A percentile compares a stretch with the other conserved stretches of the same genome.
Conservation (phyloP, 176 grass and related monocot genomes). For the Oryza brachyantha region DNA sequence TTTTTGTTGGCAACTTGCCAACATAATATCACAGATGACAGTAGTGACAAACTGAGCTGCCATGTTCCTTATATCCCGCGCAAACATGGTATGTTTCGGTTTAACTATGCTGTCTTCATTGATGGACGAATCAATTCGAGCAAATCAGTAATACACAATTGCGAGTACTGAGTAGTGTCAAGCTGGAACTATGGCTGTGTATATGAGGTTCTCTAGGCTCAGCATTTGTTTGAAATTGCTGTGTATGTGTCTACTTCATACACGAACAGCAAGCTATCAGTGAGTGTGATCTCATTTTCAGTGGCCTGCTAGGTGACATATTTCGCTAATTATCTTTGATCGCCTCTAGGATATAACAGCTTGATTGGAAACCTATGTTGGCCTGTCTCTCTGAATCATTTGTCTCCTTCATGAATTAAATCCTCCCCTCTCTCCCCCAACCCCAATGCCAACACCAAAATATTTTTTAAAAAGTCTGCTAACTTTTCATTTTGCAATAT, state of each 20-base stretch:
- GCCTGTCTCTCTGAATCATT: not conserved
- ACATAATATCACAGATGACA: not conserved
- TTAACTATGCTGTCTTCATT: not conserved
- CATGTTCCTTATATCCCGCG: not conserved
- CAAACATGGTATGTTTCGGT: not conserved
- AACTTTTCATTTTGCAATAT: conserved; percentile 19
- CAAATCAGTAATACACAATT: not conserved
- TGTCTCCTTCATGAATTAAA: not conserved
- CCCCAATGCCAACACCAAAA: too few relatives aligned
- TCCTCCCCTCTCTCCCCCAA: too few relatives aligned
- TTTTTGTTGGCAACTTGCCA: not conserved
- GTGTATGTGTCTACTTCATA: not conserved
- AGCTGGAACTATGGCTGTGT: not conserved
- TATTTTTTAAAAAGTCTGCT: not conserved
- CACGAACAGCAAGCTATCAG: conserved; percentile 9
- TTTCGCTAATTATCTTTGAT: conserved; percentile 5
- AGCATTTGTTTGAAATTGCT: conserved; percentile 13
- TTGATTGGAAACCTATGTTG: not conserved
- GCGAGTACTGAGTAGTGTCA: not conserved
- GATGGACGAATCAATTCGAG: not conserved
- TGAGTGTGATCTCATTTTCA: not conserved
- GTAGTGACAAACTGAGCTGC: not conserved
- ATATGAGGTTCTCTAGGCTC: not conserved
- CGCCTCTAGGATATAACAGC: not conserved
- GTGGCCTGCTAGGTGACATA: not conserved